phyloP scores from a whole-genome alignment of 1,284 basidiomycete genomes.

The Irpex sp. region DNA sequence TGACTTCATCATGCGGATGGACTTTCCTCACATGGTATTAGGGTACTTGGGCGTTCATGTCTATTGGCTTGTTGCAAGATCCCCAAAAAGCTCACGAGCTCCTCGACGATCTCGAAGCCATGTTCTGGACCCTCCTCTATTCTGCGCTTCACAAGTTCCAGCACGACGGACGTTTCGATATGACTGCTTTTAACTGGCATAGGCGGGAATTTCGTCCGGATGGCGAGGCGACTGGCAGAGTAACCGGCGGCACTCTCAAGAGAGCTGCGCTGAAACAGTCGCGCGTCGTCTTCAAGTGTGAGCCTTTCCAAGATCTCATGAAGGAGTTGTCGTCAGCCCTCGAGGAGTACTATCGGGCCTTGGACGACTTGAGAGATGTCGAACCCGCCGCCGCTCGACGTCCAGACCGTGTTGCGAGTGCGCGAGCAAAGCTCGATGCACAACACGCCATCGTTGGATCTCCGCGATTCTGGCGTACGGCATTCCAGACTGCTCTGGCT shows the following conservation, averaged over 20 bases:
- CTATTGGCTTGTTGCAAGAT: neutral
- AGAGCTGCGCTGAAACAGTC: neutral
- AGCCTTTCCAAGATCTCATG: neutral
- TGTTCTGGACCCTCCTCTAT: slow-evolving; percentile 1
- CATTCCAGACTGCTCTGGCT: too few species aligned
- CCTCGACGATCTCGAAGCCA: slow-evolving; percentile 2
- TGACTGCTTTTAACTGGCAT: neutral
- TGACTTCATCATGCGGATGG: neutral
- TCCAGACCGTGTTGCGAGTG: too few species aligned
- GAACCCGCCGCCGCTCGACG: too few species aligned
- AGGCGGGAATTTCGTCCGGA: neutral
- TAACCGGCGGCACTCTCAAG: neutral
- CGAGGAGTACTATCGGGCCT: too few species aligned
- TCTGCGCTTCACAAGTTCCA: neutral
- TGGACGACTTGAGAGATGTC: too few species aligned
- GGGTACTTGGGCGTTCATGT: slow-evolving; percentile 1
- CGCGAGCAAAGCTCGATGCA: too few species aligned
- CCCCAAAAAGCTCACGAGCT: slow-evolving; percentile 1
- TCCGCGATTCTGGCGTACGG: too few species aligned
- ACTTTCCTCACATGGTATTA: neutral
- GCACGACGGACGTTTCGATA: neutral
- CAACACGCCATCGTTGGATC: too few species aligned
- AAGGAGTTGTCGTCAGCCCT: too few species aligned
- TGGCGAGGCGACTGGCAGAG: neutral
- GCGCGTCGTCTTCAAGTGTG: neutral